Base-by-base conservation (phyloP, 371 early-diverging fungal species). In the Mortierella sp. region DNA sequence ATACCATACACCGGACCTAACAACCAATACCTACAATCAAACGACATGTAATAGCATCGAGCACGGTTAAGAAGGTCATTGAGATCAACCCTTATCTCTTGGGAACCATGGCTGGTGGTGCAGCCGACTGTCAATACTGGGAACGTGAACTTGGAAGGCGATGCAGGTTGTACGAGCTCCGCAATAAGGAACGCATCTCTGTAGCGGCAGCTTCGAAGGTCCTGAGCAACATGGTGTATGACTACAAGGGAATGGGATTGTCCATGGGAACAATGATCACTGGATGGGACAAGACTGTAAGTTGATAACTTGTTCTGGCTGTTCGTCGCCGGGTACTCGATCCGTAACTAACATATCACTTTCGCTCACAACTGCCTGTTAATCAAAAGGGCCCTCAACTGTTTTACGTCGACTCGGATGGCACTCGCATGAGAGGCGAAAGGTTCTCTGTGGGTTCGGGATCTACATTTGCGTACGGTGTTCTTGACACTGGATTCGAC, bases 61-160 rank as follows among this genome's bases (percentile, higher is more conserved):
- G 96, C 82, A 93, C 94, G 28, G 99, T 99, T 28, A 97, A 99
- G 72, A 99, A 99, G 86, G 97, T 99, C 23, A 99, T 99, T 79
- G 98, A 99, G 82, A 98, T 99, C 78, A 99, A 99, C 82, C 97
- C 97, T 45, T 97, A 97, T 82, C 85, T 99, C 53, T 87, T 99
- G 64, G 99, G 99, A 48, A 99, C 99, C 24, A 98, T 99, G 98
- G 99, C 99, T 42, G 99, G 99, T 66, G 99, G 99, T 84, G 99
- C 99, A 27, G 99, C 99, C n/a, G 99, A 99, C 82, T 99, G 99
- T 87, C 93, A 91, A 54, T 99, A 92, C 84, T 99, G 99, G 99
- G 99, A 99, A 81, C 94, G 99, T 58, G 95, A 97, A 71, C 91
- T 99, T 68, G 99, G 99, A 18, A 87, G 96, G 71, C 91, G 97